phyloP scores from a whole-genome alignment of 2,329 filamentous ascomycete genomes.

The Exophiala phaeomuriformis region DNA sequence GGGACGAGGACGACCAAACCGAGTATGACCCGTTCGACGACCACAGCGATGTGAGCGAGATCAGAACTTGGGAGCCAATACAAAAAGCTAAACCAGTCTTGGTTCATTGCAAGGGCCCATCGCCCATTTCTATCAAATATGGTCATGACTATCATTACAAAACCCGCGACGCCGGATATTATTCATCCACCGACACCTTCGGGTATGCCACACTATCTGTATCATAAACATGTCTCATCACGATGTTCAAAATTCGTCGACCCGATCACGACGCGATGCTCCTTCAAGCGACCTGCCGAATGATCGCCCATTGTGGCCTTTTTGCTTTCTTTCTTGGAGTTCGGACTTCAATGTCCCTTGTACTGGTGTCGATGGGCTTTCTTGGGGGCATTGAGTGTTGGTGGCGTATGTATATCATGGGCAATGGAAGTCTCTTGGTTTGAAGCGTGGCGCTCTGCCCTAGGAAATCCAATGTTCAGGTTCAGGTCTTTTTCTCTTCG shows the following conservation, averaged over 20 bases:
- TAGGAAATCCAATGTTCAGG: neutral
- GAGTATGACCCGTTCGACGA: slow-evolving; percentile 15
- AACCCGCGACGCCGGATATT: neutral
- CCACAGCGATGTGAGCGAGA: slow-evolving; percentile 6
- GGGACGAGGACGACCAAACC: slow-evolving; percentile 8
- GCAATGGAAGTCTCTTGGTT: neutral
- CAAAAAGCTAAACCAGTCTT: slow-evolving; percentile 14
- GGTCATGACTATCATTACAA: slow-evolving; percentile 1
- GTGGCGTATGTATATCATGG: too few species aligned
- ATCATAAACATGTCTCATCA: neutral
- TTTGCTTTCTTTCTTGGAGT: neutral
- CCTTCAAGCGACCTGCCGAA: too few species aligned
- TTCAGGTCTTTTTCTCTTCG: neutral
- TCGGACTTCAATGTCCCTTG: too few species aligned
- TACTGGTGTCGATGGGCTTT: too few species aligned
- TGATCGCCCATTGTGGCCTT: neutral
- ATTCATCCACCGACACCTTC: neutral
- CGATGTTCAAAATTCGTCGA: neutral
- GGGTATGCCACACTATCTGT: neutral
- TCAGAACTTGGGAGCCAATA: slow-evolving; percentile 12
- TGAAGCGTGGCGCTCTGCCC: neutral
- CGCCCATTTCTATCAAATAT: slow-evolving; percentile 15
- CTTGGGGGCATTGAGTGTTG: too few species aligned
- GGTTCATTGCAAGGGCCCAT: slow-evolving; percentile 14
- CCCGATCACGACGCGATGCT: neutral